Percentiles rank a stretch among this genome's conserved stretches.
Conservation (phyloP, 352 stramenopile species). For the Phytophthora pistaciae region DNA sequence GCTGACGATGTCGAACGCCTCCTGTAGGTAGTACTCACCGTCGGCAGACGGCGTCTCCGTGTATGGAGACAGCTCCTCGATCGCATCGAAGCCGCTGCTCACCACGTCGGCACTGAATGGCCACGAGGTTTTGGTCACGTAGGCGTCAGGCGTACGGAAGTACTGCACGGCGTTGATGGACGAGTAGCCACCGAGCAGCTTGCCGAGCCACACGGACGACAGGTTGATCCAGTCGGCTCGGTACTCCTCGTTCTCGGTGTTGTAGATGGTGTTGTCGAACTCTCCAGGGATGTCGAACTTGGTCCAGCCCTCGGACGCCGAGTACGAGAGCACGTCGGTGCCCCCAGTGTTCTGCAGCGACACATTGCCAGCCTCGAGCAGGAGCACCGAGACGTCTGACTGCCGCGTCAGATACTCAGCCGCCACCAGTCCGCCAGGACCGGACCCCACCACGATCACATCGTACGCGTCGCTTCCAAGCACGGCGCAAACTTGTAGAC, state of each 20-base stretch:
- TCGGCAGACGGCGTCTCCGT: constrained; percentile 63
- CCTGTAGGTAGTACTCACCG: constrained; percentile 53
- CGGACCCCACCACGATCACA: constrained; percentile 66
- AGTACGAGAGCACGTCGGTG: constrained; percentile 38
- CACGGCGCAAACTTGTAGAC: neutral
- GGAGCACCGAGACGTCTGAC: constrained; percentile 49
- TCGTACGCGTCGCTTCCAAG: constrained; percentile 43
- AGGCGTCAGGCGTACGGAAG: constrained; percentile 69
- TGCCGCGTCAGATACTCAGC: constrained; percentile 61
- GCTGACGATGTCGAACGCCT: constrained; percentile 59
- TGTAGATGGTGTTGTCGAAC: constrained; percentile 63
- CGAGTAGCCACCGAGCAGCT: constrained; percentile 80
- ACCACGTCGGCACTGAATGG: constrained; percentile 63
- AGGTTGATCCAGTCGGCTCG: constrained; percentile 52
- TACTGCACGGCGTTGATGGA: constrained; percentile 86
- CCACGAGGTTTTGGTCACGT: constrained; percentile 48
- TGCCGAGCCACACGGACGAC: constrained; percentile 66
- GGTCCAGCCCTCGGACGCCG: constrained; percentile 33
- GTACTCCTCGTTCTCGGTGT: constrained; percentile 51
- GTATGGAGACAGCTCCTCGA: constrained; percentile 47
- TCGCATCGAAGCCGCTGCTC: constrained; percentile 59
- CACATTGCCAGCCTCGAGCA: constrained; percentile 58
- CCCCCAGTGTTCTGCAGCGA: constrained; percentile 57
- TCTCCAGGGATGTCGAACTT: constrained; percentile 60
- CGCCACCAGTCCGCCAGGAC: constrained; percentile 62